Conservation (phyloP, 179 eudicot genomes). For the Heliamphora pulchella region DNA sequence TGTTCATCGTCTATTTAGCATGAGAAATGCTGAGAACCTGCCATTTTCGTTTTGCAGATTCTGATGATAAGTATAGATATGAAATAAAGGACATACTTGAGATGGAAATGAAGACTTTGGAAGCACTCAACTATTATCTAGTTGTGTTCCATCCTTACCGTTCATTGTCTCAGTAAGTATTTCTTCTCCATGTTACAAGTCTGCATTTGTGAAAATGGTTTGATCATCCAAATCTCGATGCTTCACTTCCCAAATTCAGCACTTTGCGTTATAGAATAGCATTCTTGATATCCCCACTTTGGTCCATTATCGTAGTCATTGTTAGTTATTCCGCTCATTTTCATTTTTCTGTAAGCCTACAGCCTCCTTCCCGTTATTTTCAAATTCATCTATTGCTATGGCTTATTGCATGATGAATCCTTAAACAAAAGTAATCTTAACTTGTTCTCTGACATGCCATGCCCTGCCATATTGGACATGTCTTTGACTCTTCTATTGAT, state of each 20-base stretch:
- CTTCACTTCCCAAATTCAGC: background rate
- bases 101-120: slow-evolving; percentile 98
- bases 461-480: too few species aligned
- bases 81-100: slow-evolving; percentile 95
- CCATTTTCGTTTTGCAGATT: slow-evolving; percentile 41
- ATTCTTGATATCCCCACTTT: background rate
- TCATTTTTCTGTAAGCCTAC: background rate
- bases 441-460: slow-evolving; percentile 1
- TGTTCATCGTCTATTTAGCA: background rate
- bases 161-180: slow-evolving; percentile 72
- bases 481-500: too few species aligned
- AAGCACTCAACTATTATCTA: slow-evolving; percentile 83
- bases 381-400: background rate
- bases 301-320: background rate
- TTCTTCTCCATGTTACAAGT: slow-evolving; percentile 7
- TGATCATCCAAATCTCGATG: background rate
- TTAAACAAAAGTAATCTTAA: background rate
- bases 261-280: background rate
- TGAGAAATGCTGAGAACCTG: slow-evolving; percentile 17
- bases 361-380: background rate
- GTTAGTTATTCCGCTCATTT: background rate
- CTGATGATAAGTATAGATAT: slow-evolving; percentile 68
- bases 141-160: slow-evolving; percentile 95
- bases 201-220: background rate
- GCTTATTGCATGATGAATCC: background rate